Conservation (phyloP, 1,284 basidiomycete genomes). For the Cystobasidiaceae sp. region DNA sequence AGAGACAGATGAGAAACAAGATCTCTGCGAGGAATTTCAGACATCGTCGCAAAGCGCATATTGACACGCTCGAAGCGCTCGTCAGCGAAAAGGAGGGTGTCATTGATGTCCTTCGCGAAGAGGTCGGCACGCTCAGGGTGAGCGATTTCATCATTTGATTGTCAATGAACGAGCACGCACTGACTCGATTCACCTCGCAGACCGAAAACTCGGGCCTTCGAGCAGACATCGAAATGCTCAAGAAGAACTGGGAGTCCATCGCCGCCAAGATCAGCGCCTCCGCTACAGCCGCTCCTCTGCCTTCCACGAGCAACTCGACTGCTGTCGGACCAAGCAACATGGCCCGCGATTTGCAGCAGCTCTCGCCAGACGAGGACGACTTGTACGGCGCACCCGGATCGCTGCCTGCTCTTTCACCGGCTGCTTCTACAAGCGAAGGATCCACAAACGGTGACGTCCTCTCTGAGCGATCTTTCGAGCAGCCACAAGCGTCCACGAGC, state of each 20-base stretch:
- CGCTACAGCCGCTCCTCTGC: conserved; percentile 39
- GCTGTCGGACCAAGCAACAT: background rate
- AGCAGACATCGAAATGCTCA: conserved; percentile 75
- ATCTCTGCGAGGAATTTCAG: conserved; percentile 93
- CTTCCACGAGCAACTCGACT: conserved; percentile 31
- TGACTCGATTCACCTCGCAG: conserved; percentile 4
- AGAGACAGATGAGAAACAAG: conserved; percentile 93
- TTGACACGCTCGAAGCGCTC: conserved; percentile 84
- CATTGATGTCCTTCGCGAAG: conserved; percentile 78
- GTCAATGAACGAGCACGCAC: background rate
- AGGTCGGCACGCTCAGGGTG: conserved; percentile 68
- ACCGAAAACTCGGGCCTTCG: conserved; percentile 76
- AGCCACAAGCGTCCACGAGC: conserved; percentile 5
- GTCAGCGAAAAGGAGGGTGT: conserved; percentile 86
- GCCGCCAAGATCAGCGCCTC: conserved; percentile 47
- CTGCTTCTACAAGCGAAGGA: conserved; percentile 17
- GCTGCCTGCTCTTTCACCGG: conserved; percentile 3
- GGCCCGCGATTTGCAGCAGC: too few relatives aligned
- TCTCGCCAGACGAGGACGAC: conserved; percentile 36
- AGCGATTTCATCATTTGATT: background rate
- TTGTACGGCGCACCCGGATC: conserved; percentile 30
- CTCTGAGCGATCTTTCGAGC: conserved; percentile 29
- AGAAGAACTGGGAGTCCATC: conserved; percentile 53
- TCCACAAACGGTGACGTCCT: conserved; percentile 31
- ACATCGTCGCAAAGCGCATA: conserved; percentile 92